Evolutionary conservation across 495 filamentous ascomycete genomes (phyloP).

Genomic region (Physcia stellaris): DNA sequence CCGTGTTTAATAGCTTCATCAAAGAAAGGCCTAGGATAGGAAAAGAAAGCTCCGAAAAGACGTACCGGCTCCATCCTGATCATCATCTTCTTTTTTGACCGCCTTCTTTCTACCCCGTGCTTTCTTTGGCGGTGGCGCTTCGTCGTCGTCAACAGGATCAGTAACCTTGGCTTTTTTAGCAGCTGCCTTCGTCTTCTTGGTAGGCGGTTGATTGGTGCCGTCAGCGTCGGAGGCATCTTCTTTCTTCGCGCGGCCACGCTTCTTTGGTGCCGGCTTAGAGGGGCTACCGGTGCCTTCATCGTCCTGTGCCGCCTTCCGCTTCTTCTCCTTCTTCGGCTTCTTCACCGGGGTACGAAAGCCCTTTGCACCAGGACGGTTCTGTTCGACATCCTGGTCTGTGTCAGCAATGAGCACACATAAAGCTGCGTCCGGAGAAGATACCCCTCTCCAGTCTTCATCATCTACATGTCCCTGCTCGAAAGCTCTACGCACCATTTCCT

Average conservation of each 20-base stretch:
- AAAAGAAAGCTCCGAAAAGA: too few species aligned
- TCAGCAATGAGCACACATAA: conserved; percentile 10
- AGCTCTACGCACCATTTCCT: conserved; percentile 48
- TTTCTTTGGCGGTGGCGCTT: conserved; percentile 3
- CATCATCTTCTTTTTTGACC: too few species aligned
- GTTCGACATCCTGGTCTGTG: conserved; percentile 48
- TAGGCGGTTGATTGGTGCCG: conserved; percentile 20
- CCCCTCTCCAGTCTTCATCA: conserved; percentile 65
- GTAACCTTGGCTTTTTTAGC: conserved; percentile 19
- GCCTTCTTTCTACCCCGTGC: too few species aligned
- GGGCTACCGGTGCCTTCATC: conserved; percentile 21
- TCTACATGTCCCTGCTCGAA: conserved; percentile 59
- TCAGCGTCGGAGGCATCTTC: conserved; percentile 18
- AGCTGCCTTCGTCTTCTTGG: conserved; percentile 15
- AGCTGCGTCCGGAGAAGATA: conserved; percentile 28
- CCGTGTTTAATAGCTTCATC: too few species aligned
- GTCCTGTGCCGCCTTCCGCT: conserved; percentile 24
- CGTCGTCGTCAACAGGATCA: conserved; percentile 8
- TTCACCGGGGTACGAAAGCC: too few species aligned
- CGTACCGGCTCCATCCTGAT: too few species aligned
- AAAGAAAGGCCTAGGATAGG: too few species aligned
- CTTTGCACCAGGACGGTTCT: conserved; percentile 49
- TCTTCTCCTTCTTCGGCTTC: conserved; percentile 28
- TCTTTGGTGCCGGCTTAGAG: conserved; percentile 23
- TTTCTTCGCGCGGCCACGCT: conserved; percentile 27